Conservation (phyloP, 169 alveolate species). For the Plasmodium gallinaceum region DNA sequence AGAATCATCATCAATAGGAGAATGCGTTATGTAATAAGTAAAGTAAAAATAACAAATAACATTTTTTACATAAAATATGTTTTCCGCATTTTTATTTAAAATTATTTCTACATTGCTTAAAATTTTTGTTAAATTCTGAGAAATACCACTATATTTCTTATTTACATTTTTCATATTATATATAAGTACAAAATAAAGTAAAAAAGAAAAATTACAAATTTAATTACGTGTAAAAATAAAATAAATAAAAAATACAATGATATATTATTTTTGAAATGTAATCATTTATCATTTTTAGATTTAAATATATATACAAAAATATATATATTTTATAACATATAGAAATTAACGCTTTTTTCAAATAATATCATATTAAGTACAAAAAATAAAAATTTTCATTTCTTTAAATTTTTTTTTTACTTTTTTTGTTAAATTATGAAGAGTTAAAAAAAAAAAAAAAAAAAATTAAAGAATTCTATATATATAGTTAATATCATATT, state of each 20-base stretch:
- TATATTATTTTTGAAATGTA: too few relatives aligned
- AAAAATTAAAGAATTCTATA: too few relatives aligned
- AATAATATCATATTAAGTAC: too few relatives aligned
- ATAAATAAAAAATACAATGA: neutral
- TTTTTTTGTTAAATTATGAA: too few relatives aligned
- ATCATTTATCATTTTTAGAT: too few relatives aligned
- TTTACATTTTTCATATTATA: conserved; percentile 23
- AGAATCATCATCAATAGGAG: conserved; percentile 17
- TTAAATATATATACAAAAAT: too few relatives aligned
- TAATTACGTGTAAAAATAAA: neutral
- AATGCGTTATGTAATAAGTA: conserved; percentile 10
- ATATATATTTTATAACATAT: too few relatives aligned
- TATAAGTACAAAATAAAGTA: neutral
- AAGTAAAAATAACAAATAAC: conserved; percentile 9
- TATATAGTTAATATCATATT: too few relatives aligned
- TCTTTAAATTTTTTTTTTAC: too few relatives aligned
- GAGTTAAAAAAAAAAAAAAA: too few relatives aligned
- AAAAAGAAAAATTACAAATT: neutral
- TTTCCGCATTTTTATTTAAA: conserved; percentile 1
- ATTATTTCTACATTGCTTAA: neutral
- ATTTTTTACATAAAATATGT: conserved; percentile 9
- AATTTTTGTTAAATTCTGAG: neutral
- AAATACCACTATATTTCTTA: neutral
- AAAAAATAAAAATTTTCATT: too few relatives aligned
- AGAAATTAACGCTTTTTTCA: too few relatives aligned